Conservation (phyloP, 1,284 basidiomycete species). For the Pascua guehoae region DNA sequence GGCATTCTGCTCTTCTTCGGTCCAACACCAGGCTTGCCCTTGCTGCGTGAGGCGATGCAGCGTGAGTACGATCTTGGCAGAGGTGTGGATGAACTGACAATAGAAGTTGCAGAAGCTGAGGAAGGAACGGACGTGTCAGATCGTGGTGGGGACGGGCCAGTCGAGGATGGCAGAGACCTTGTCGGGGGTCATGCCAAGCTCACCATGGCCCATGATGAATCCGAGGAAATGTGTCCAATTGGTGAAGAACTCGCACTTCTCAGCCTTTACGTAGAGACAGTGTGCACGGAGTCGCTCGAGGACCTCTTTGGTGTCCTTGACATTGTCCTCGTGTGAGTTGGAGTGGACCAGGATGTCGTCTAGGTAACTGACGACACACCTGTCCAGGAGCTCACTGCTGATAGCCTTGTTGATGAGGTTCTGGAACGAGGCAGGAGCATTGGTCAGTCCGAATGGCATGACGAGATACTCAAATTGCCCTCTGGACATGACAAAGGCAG, state of each 20-base stretch:
- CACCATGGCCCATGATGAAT: conserved; percentile 41
- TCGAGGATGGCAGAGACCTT: conserved; percentile 49
- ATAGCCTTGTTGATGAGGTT: conserved; percentile 31
- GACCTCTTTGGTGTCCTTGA: conserved; percentile 27
- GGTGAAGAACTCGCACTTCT: conserved; percentile 49
- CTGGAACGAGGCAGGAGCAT: conserved; percentile 46
- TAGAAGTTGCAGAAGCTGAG: conserved; percentile 52
- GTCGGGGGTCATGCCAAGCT: conserved; percentile 49
- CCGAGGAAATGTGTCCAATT: conserved; percentile 48
- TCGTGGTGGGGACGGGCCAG: conserved; percentile 48
- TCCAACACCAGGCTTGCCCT: conserved; percentile 27
- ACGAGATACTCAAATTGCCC: conserved; percentile 48
- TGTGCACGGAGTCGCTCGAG: conserved; percentile 42
- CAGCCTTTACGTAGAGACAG: conserved; percentile 42
- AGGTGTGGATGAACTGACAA: conserved; percentile 49
- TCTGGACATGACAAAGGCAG: conserved; percentile 34
- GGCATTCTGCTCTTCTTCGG: conserved; percentile 36
- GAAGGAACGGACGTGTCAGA: conserved; percentile 47
- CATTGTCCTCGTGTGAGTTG: not conserved
- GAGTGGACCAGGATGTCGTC: conserved; percentile 18
- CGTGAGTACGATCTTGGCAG: conserved; percentile 38
- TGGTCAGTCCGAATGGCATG: conserved; percentile 48
- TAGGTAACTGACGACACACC: conserved; percentile 30
- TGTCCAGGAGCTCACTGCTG: conserved; percentile 25
- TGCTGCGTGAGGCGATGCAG: too few relatives aligned